A percentile compares a stretch with the other conserved stretches of the same genome.
These are phyloP conservation scores for Paramecium sexaurelia DNA, from an alignment of 73 alveolate genomes.

Conservation along the genomic window DNA sequence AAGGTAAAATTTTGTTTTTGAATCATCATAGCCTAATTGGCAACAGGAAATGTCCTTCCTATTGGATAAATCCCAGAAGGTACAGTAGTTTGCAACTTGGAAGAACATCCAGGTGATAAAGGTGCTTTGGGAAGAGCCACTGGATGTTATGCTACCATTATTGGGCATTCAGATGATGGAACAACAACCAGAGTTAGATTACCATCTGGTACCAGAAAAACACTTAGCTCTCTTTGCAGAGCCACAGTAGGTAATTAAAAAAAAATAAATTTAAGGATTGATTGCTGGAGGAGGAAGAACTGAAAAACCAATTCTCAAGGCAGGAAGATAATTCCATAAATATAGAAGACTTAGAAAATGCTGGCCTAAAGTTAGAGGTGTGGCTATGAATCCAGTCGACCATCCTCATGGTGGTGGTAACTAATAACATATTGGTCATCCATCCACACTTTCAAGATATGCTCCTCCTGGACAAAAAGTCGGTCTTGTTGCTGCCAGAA, in stretches of 20 bases:
- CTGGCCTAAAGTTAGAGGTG: slow-evolving; percentile 98
- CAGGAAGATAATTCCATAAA: slow-evolving; percentile 94
- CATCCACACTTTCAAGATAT: slow-evolving; percentile 85
- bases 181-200: slow-evolving; percentile 80
- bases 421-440: slow-evolving; percentile 91
- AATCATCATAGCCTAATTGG: slow-evolving; percentile 76
- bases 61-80: slow-evolving; percentile 96
- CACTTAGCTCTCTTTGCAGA: slow-evolving; percentile 85
- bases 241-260: slow-evolving; percentile 88
- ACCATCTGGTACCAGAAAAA: slow-evolving; percentile 97
- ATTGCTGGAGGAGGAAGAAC: slow-evolving; percentile 98
- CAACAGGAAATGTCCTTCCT: slow-evolving; percentile 96
- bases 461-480: slow-evolving; percentile 89
- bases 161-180: slow-evolving; percentile 95
- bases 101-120: slow-evolving; percentile 93
- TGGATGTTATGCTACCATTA: slow-evolving; percentile 93
- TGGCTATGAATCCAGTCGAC: slow-evolving; percentile 98
- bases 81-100: slow-evolving; percentile 91
- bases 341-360: slow-evolving; percentile 91
- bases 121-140: slow-evolving; percentile 95
- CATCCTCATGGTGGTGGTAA: slow-evolving; percentile 97
- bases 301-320: slow-evolving; percentile 96
- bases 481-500: slow-evolving; percentile 93
- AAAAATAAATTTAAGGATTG: slow-evolving; percentile 41
- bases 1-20: slow-evolving; percentile 64